A percentile compares a stretch with the other conserved stretches of the same genome.
Conservation (phyloP, 352 stramenopile species). For the Globisporangium rhizosaccharum region DNA sequence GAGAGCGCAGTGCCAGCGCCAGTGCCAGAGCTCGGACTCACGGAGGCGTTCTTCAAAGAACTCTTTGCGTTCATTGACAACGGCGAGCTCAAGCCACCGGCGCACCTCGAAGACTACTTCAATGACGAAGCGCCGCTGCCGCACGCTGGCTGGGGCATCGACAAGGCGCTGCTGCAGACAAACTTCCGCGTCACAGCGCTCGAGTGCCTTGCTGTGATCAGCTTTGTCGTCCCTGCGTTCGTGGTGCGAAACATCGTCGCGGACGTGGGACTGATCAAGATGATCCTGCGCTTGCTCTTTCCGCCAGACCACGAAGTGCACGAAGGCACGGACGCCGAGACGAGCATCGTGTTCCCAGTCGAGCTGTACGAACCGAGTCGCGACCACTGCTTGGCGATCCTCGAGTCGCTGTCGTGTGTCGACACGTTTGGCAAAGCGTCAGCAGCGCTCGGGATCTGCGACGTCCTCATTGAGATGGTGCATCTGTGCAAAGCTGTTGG, state of each 20-base stretch:
- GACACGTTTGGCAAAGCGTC: slow-evolving; percentile 44
- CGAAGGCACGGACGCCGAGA: slow-evolving; percentile 41
- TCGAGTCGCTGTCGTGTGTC: slow-evolving; percentile 53
- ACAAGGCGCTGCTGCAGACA: slow-evolving; percentile 38
- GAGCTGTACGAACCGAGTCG: slow-evolving; percentile 63
- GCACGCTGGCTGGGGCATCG: slow-evolving; percentile 55
- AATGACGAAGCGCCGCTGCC: slow-evolving; percentile 28
- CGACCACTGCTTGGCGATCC: slow-evolving; percentile 50
- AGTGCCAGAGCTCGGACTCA: slow-evolving; percentile 49
- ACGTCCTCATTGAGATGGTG: slow-evolving; percentile 74
- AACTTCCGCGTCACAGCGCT: slow-evolving; percentile 54
- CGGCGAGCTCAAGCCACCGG: slow-evolving; percentile 37
- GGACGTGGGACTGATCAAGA: slow-evolving; percentile 60
- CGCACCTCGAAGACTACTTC: slow-evolving; percentile 24
- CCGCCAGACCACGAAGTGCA: slow-evolving; percentile 77
- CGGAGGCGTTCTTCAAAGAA: slow-evolving; percentile 62
- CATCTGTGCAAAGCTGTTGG: slow-evolving; percentile 56
- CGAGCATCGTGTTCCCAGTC: slow-evolving; percentile 42
- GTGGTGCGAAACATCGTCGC: slow-evolving; percentile 54
- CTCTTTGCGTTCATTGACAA: slow-evolving; percentile 78
- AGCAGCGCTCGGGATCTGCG: slow-evolving; percentile 60
- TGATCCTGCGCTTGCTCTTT: slow-evolving; percentile 68
- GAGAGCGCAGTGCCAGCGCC: slow-evolving; percentile 35
- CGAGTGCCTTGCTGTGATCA: slow-evolving; percentile 58
- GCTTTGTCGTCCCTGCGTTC: slow-evolving; percentile 42